Conservation (phyloP, 176 grass and related monocot genomes). For the Oryza meyeriana region DNA sequence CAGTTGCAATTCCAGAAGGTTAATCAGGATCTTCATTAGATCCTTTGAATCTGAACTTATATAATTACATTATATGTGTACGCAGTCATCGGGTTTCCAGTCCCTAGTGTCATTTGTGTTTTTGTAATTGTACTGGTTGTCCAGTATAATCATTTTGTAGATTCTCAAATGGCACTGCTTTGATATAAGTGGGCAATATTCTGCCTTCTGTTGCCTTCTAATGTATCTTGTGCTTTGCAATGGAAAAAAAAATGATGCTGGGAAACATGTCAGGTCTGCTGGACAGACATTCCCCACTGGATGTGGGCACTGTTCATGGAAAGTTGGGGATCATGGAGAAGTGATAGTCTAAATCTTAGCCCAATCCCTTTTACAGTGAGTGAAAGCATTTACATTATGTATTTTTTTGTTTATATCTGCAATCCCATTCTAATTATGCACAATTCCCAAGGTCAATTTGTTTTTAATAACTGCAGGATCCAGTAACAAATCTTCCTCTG, state of each 20-base stretch:
- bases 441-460: conserved; percentile 17
- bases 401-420: neutral
- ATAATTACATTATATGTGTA: neutral
- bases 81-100: neutral
- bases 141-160: neutral
- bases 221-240: conserved; percentile 23
- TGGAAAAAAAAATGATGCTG: neutral
- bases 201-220: neutral
- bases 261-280: conserved; percentile 57
- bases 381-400: conserved; percentile 7
- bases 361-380: conserved; percentile 76
- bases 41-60: neutral
- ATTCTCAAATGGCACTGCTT: neutral
- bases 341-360: conserved; percentile 71
- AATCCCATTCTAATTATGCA: neutral
- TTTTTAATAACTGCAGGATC: conserved; percentile 74
- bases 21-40: too few relatives aligned
- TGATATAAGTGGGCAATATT: neutral
- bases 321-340: conserved; percentile 88
- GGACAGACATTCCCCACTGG: conserved; percentile 85
- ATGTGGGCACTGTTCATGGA: conserved; percentile 91
- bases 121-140: conserved; percentile 3
- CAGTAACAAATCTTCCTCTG: conserved; percentile 87
- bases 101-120: neutral
- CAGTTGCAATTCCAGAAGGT: neutral